These are phyloP conservation scores for Condylostoma magnum DNA, from an alignment of 169 alveolate species.

Conservation along the genomic window DNA sequence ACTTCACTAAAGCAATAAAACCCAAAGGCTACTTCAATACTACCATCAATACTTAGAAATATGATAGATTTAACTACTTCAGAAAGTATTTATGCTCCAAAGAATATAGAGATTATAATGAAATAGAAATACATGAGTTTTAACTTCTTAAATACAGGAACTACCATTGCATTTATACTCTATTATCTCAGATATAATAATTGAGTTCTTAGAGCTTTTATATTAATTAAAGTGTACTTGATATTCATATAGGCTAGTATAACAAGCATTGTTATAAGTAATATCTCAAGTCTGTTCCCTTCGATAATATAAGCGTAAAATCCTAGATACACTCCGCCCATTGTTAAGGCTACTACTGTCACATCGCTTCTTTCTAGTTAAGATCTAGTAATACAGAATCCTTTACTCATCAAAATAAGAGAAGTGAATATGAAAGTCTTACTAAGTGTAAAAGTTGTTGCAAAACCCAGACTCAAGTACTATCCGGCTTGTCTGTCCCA, in stretches of 20 bases:
- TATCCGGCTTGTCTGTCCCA: background rate
- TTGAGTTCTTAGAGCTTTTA: background rate
- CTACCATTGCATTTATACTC: background rate
- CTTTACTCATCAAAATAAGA: background rate
- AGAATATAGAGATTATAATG: too few species aligned
- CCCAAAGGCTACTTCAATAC: too few species aligned
- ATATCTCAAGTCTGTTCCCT: background rate
- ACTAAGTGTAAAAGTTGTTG: background rate
- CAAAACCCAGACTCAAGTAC: slow-evolving; percentile 8
- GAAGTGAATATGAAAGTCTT: slow-evolving; percentile 13
- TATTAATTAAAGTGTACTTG: background rate
- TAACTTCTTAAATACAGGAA: too few species aligned
- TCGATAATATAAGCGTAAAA: slow-evolving; percentile 15
- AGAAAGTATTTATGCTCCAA: too few species aligned
- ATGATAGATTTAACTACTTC: too few species aligned
- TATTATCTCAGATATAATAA: background rate
- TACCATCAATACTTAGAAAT: too few species aligned
- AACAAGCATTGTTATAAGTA: background rate
- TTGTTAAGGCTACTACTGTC: background rate
- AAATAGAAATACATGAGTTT: too few species aligned
- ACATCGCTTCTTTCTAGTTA: background rate
- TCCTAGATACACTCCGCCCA: slow-evolving; percentile 14
- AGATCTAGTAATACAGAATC: background rate
- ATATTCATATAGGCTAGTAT: background rate
- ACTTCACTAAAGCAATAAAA: too few species aligned